Evolutionary conservation across 768 basidiomycete genomes (phyloP), one percentile per base, ranked within the genome.

Genomic region (Pisolithus microcarpus): DNA sequence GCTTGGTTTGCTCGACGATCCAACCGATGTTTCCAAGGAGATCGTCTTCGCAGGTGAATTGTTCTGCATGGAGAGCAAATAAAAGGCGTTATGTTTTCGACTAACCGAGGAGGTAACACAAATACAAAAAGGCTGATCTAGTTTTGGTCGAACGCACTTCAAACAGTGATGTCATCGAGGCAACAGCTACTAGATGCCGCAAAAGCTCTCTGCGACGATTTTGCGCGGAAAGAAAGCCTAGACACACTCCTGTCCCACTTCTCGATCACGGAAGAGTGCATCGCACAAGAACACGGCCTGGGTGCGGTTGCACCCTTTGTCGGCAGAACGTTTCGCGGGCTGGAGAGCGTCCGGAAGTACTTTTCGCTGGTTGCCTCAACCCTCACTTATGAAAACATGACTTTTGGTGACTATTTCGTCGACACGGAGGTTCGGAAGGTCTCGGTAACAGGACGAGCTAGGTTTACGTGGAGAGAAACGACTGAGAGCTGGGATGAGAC

Each of bases 401-500:
- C 51, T 38, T 84, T 84, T 59, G 72, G 73, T 42, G 75, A 78
- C 52, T 83, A 77, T 56, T 56, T 78, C 46, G 72, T 84, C 36
- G 84, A 85, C 58, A 42, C 60, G 5, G 74, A 77, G 45, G 68
- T 62, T 38, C 63, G 69, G 38, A 78, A 74, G 61, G 82, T 79
- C n/a, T 75, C 72, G 16, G 72, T 76, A 49, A 79, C 74, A 59
- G 84, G 81, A 6, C 63, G 52, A 46, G 81, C 77, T 10, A 70
- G 51, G 19, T 85, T 84, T 63, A 79, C 73, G 2, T 84, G 84
- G 83, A 61, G 58, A 50, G 65, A 70, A 53, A 79, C 78, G 5
- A 58, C 62, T 40, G 69, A 83, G 60, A 72, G 70, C 44, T 85
- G 84, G 83, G 65, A 79, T 24, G 84, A 85, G 68, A 73, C 70